Conservation (phyloP, 306 rosid species). For the Quercus cerris region DNA sequence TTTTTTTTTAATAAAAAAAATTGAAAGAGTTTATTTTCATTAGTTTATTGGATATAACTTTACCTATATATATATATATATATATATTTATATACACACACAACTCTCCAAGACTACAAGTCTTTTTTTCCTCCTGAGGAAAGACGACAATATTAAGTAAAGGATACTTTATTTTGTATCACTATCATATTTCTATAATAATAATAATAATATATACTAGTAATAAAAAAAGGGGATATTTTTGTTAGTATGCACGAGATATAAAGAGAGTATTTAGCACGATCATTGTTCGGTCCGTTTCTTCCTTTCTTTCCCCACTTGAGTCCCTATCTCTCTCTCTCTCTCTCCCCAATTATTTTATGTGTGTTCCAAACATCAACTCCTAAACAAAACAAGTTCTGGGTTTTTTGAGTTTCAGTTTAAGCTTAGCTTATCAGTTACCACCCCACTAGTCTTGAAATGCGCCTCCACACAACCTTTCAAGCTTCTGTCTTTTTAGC, state of each 20-base stretch:
- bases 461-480: slow-evolving; percentile 33
- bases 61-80: no score
- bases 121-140: no score
- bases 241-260: slow-evolving; percentile 24
- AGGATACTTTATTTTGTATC: no score
- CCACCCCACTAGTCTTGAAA: slow-evolving; percentile 18
- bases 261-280: slow-evolving; percentile 10
- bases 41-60: no score
- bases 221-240: not conserved
- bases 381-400: slow-evolving; percentile 39
- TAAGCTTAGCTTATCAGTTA: slow-evolving; percentile 17
- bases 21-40: no score
- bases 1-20: no score
- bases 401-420: slow-evolving; percentile 58
- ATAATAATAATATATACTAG: no score
- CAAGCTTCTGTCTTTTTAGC: slow-evolving; percentile 21
- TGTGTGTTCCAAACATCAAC: slow-evolving; percentile 44
- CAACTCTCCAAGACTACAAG: no score
- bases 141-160: no score
- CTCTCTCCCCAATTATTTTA: slow-evolving; percentile 73
- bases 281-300: slow-evolving; percentile 36
- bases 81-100: no score
- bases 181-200: no score
- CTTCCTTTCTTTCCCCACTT: slow-evolving; percentile 31
- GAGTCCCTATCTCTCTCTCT: slow-evolving; percentile 4